Conservation (phyloP, 306 rosid species). For the Hippophae tibetana region DNA sequence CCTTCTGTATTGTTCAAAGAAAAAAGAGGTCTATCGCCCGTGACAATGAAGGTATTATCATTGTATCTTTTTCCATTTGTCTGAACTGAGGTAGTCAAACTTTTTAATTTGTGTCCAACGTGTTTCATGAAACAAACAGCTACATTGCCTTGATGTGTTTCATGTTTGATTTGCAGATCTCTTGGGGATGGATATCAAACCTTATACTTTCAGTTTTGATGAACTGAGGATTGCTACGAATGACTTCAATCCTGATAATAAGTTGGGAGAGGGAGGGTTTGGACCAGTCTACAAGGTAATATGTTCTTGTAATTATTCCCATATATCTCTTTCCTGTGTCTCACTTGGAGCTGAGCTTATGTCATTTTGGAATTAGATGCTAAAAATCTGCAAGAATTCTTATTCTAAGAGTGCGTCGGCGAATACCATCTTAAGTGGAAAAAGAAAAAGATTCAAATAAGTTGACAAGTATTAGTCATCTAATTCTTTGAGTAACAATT, state of each 20-base stretch:
- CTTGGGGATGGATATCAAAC: slow-evolving; percentile 54
- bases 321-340: neutral
- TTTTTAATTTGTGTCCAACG: neutral
- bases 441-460: too few relatives aligned
- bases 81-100: neutral
- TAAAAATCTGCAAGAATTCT: too few relatives aligned
- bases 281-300: slow-evolving; percentile 75
- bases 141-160: neutral
- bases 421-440: too few relatives aligned
- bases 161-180: slow-evolving; percentile 39
- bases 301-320: neutral
- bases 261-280: slow-evolving; percentile 85
- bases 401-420: too few relatives aligned
- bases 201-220: slow-evolving; percentile 52
- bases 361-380: neutral
- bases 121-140: neutral
- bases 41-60: slow-evolving; percentile 44
- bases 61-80: neutral
- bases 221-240: slow-evolving; percentile 56
- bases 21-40: slow-evolving; percentile 21
- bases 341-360: neutral
- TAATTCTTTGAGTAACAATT: too few relatives aligned
- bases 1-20: slow-evolving; percentile 29
- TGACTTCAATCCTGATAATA: slow-evolving; percentile 48
- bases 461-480: too few relatives aligned